These are phyloP conservation scores for Lentinula aciculospora DNA, from an alignment of 768 basidiomycete genomes.

Conservation along the genomic window DNA sequence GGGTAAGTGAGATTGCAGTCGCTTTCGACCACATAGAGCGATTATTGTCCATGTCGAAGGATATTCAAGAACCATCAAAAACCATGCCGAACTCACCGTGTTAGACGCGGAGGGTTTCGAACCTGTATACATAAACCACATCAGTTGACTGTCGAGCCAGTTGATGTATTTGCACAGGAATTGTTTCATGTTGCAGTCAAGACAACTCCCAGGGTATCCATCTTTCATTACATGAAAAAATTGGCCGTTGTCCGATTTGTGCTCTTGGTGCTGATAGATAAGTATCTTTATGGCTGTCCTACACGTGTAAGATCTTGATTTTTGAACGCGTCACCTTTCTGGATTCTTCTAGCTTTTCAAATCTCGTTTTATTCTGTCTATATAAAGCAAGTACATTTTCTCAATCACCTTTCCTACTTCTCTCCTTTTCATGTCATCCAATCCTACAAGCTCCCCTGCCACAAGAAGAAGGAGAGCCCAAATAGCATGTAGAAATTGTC, in stretches of 20 bases:
- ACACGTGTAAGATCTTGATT: slow-evolving; percentile 11
- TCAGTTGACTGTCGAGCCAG: slow-evolving; percentile 1
- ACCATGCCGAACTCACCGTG: not conserved
- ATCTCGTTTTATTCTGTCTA: not conserved
- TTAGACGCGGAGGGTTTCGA: not conserved
- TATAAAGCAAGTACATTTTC: not conserved
- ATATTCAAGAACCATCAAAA: not conserved
- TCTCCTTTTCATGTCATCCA: slow-evolving; percentile 1
- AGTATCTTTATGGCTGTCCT: not conserved
- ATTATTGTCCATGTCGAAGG: not conserved
- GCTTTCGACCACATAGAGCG: not conserved
- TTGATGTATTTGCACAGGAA: slow-evolving; percentile 5
- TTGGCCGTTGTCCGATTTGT: not conserved
- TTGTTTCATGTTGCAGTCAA: slow-evolving; percentile 6
- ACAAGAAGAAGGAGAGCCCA: slow-evolving; percentile 30
- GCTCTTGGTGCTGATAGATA: not conserved
- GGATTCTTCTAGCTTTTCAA: not conserved
- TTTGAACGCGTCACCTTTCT: slow-evolving; percentile 5
- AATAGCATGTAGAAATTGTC: slow-evolving; percentile 52
- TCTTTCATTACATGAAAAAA: slow-evolving; percentile 1
- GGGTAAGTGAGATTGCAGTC: not conserved
- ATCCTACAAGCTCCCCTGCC: slow-evolving; percentile 6
- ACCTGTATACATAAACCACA: not conserved
- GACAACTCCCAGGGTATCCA: slow-evolving; percentile 3
- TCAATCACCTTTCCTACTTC: not conserved